phyloP scores from a whole-genome alignment of 805 yeast species.

The Candida mattraensis region DNA sequence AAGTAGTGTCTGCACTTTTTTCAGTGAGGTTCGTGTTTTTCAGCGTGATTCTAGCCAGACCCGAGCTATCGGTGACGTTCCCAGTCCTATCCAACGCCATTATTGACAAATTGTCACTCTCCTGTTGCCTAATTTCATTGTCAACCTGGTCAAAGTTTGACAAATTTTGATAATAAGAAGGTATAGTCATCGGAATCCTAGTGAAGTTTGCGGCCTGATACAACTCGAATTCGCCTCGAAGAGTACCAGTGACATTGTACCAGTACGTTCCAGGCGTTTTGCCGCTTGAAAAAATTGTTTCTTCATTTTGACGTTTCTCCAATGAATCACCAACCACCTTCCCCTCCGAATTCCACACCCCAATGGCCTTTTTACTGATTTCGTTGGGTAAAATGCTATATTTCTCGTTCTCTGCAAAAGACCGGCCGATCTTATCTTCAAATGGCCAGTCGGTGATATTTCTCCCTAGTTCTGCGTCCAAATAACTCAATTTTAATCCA shows the following conservation, averaged over 20 bases:
- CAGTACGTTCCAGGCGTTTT: constrained; percentile 26
- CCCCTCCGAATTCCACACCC: constrained; percentile 50
- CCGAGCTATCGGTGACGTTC: constrained; percentile 28
- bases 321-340: constrained; percentile 19
- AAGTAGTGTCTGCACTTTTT: constrained; percentile 29
- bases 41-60: constrained; percentile 22
- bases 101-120: too few relatives aligned
- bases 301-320: constrained; percentile 14
- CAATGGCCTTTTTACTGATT: constrained; percentile 46
- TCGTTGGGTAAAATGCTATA: constrained; percentile 60
- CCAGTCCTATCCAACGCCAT: constrained; percentile 25
- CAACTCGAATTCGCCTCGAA: constrained; percentile 42
- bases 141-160: constrained; percentile 21
- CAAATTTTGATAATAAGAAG: constrained; percentile 27
- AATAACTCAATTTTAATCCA: constrained; percentile 67
- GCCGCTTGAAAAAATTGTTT: not conserved
- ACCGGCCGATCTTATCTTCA: constrained; percentile 30
- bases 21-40: constrained; percentile 17
- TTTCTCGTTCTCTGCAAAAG: constrained; percentile 50
- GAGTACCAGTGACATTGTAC: constrained; percentile 47
- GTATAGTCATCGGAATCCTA: constrained; percentile 32
- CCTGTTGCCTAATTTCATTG: constrained; percentile 1
- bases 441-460: constrained; percentile 59
- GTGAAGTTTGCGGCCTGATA: constrained; percentile 15
- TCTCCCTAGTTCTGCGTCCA: constrained; percentile 49